A percentile compares a stretch with the other conserved stretches of the same genome.
Evolutionary conservation across 139 green algal species (phyloP).

Genomic region (Asterochloris sp.): DNA sequence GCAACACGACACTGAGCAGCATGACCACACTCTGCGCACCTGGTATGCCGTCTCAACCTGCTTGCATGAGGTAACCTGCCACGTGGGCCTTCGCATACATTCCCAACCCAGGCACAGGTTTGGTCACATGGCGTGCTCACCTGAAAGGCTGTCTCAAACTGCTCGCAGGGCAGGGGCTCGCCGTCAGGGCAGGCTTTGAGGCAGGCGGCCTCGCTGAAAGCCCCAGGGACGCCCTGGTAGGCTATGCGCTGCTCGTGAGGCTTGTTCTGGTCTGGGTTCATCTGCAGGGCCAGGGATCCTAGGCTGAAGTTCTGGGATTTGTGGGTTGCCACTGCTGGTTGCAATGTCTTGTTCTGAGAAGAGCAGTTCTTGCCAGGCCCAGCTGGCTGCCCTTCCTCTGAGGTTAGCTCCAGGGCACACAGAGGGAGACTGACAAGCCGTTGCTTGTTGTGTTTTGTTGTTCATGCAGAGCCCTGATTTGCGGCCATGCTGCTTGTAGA

Average conservation of each 20-base stretch:
- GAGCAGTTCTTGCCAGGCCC: neutral
- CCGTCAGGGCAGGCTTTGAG: conserved; percentile 73
- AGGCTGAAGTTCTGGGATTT: neutral
- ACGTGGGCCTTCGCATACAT: no score
- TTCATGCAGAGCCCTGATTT: no score
- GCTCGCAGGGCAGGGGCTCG: conserved; percentile 83
- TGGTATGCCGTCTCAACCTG: no score
- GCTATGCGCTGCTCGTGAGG: conserved; percentile 32
- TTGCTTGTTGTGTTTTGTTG: no score
- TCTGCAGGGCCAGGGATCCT: neutral
- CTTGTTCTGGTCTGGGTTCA: neutral
- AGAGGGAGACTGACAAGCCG: neutral
- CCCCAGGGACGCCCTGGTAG: conserved; percentile 90
- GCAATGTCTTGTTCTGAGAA: neutral
- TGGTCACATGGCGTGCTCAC: neutral
- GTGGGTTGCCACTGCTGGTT: neutral
- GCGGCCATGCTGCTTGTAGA: no score
- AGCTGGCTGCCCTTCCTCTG: neutral
- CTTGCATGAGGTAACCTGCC: no score
- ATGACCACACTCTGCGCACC: no score
- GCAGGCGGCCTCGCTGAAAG: conserved; percentile 92
- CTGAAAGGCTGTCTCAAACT: conserved; percentile 96
- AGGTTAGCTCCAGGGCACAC: neutral
- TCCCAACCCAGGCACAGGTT: no score
- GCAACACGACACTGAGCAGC: no score